phyloP scores from a whole-genome alignment of 495 filamentous ascomycete genomes.

The Penicillium lagena region DNA sequence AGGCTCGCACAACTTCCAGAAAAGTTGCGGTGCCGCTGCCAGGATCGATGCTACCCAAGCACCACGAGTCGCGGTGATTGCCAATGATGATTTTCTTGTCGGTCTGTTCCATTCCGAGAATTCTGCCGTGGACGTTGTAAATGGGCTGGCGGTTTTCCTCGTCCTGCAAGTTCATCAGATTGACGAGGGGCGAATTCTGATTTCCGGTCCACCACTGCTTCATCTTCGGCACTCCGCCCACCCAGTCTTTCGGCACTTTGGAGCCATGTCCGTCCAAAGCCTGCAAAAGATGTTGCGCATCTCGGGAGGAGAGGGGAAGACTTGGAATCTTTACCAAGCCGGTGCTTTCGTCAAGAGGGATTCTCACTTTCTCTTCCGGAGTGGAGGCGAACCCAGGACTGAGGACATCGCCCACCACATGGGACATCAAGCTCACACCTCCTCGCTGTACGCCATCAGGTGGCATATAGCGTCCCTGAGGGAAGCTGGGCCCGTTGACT shows the following conservation, averaged over 20 bases:
- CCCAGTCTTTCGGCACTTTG: constrained; percentile 66
- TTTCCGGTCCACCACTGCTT: constrained; percentile 81
- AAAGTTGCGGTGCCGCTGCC: constrained; percentile 87
- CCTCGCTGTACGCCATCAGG: constrained; percentile 76
- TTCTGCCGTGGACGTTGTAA: constrained; percentile 81
- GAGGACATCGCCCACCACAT: constrained; percentile 80
- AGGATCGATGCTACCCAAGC: constrained; percentile 79
- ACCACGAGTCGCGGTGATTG: constrained; percentile 92
- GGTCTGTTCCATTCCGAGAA: constrained; percentile 71
- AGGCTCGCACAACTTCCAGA: constrained; percentile 76
- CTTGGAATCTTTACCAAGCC: constrained; percentile 81
- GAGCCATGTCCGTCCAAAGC: constrained; percentile 71
- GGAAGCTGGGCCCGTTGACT: constrained; percentile 57
- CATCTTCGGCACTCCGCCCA: constrained; percentile 64
- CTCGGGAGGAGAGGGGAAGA: constrained; percentile 79
- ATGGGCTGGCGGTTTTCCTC: constrained; percentile 77
- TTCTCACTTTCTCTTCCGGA: constrained; percentile 51
- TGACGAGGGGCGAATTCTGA: constrained; percentile 64
- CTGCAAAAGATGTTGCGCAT: constrained; percentile 75
- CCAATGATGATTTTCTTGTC: constrained; percentile 88
- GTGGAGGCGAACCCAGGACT: constrained; percentile 82
- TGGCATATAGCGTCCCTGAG: constrained; percentile 72
- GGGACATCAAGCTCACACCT: constrained; percentile 74
- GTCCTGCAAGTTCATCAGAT: constrained; percentile 83
- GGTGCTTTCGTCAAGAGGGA: constrained; percentile 61